Evolutionary conservation across 768 basidiomycete species (phyloP), one percentile per base, ranked within the genome.

Genomic region (Rhizopogon vulgaris): DNA sequence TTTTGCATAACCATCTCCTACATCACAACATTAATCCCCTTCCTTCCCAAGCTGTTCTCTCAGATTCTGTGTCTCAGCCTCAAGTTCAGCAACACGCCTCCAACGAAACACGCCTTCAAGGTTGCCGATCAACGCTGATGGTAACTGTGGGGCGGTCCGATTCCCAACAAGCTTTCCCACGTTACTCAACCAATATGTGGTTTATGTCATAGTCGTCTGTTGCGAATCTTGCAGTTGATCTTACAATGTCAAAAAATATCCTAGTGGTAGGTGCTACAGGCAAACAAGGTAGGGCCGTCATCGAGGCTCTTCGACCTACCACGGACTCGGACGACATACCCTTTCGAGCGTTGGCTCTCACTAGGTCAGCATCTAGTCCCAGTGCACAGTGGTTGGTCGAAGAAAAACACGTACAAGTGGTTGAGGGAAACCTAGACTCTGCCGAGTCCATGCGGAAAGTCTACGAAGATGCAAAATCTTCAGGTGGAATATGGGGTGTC

Each of bases 221-320:
- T 17, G 43, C 7, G 12, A 30, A 32, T 22, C 18, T 11, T 14
- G 43, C 43, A 34, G 17, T 32, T 30, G 17, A 32, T 11, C 18
- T 6, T 14, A 40, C 28, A 12, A 52, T 54, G 53, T 43, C 41
- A 30, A 54, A 49, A 40, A 41, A 56, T 9, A 63, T 72, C 18
- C 63, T 73, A 7, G 66, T 73, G 38, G 59, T 61, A 24, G 72
- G 71, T 1, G 70, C 72, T 9, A 73, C 72, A 14, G 72, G 72
- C 12, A 64, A 63, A 43, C 72, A 73, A 63, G 72, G 72, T 12
- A 48, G 51, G 27, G 64, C 71, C 1, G 45, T 73, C 22, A 67
- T 73, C 45, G 45, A 59, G 6, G 61, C 69, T 24, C 58, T 69
- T 12, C 57, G 47, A 41, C 56, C 57, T 15, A 18, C 28, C 27